Evolutionary conservation across 2,329 filamentous ascomycete genomes (phyloP).

Genomic region (Rutstroemia sp.): DNA sequence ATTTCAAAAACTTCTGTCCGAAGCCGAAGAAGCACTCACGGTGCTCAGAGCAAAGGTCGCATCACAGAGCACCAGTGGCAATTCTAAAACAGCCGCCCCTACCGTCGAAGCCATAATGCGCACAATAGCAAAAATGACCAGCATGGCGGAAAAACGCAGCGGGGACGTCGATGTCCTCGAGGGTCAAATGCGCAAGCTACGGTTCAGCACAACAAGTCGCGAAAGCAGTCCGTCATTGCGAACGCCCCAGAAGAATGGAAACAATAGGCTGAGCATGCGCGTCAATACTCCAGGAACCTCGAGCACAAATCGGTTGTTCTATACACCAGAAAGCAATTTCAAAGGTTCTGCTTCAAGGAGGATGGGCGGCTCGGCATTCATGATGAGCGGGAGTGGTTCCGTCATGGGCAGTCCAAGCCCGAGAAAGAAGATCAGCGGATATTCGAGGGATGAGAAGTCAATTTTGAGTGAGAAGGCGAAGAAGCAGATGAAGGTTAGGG

Average conservation of each 20-base stretch:
- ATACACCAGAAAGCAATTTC: conserved; percentile 25
- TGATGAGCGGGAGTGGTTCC: conserved; percentile 18
- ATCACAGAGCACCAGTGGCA: conserved; percentile 43
- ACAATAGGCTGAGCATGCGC: conserved; percentile 19
- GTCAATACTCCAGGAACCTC: conserved; percentile 17
- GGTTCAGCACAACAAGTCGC: conserved; percentile 38
- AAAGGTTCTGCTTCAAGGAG: conserved; percentile 18
- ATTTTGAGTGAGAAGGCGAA: conserved; percentile 46
- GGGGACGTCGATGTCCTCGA: conserved; percentile 88
- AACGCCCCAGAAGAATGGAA: conserved; percentile 28
- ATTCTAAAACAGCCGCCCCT: conserved; percentile 45
- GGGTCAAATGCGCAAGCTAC: conserved; percentile 71
- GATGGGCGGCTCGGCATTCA: conserved; percentile 9
- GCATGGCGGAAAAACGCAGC: conserved; percentile 84
- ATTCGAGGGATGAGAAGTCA: conserved; percentile 50
- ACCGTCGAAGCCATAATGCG: conserved; percentile 88
- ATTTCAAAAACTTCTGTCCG: conserved; percentile 66
- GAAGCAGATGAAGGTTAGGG: conserved; percentile 45
- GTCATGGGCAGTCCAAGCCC: conserved; percentile 29
- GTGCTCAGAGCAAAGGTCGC: conserved; percentile 74
- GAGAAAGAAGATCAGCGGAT: conserved; percentile 56
- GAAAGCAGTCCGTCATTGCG: conserved; percentile 37
- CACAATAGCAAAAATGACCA: conserved; percentile 88
- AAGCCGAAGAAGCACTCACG: conserved; percentile 73
- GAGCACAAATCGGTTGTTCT: conserved; percentile 23